A percentile compares a stretch with the other conserved stretches of the same genome.
These are phyloP conservation scores for Carpinus viminea DNA, from an alignment of 306 rosid genomes.

Conservation along the genomic window DNA sequence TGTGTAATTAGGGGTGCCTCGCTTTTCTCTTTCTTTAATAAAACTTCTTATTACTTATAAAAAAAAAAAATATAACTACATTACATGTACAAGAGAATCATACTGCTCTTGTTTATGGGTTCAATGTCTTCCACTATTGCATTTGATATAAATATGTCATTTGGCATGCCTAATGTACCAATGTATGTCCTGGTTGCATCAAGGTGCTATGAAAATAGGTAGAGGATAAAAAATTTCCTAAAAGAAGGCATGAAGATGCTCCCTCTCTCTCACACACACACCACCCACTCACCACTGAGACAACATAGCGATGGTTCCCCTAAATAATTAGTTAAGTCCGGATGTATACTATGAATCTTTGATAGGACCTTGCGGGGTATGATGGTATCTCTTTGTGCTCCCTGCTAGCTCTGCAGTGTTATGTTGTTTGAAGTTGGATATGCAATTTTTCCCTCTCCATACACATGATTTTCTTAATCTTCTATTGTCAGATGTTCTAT, in stretches of 20 bases:
- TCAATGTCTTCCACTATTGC: no score
- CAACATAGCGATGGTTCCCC: no score
- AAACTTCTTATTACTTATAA: no score
- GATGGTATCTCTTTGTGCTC: background rate
- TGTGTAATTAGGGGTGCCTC: no score
- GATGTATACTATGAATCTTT: background rate
- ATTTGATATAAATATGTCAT: background rate
- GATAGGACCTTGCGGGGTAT: background rate
- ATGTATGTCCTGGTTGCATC: background rate
- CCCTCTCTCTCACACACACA: no score
- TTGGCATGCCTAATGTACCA: background rate
- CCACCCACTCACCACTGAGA: no score
- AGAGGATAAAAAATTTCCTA: background rate
- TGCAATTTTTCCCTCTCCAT: background rate
- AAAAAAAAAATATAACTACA: background rate
- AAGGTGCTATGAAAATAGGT: background rate
- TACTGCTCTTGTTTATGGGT: background rate
- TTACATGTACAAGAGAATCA: background rate
- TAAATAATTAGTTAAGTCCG: no score
- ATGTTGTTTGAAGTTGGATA: background rate
- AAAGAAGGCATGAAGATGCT: background rate
- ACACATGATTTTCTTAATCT: constrained; percentile 4
- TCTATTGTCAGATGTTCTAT: constrained; percentile 59
- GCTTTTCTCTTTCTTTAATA: no score
- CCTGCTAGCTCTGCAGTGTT: background rate